Conservation (phyloP, 108 stramenopile species). For the Skeletonema marinoi region DNA sequence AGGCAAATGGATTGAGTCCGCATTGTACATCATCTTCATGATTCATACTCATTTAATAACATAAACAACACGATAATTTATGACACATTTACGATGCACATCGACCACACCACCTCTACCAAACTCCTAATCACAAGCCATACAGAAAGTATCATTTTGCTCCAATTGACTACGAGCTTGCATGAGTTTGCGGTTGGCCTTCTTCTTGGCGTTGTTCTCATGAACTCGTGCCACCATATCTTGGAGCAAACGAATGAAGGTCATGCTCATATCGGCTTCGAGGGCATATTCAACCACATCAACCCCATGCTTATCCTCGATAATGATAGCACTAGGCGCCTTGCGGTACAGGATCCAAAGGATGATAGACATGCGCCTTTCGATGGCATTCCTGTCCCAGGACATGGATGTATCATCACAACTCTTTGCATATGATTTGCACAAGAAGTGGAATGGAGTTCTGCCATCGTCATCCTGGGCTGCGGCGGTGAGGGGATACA, state of each 20-base stretch:
- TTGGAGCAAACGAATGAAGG: slow-evolving; percentile 15
- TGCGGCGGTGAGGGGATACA: slow-evolving; percentile 13
- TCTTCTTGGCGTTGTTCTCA: slow-evolving; percentile 9
- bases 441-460: slow-evolving; percentile 25
- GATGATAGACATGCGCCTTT: slow-evolving; percentile 12
- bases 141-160: background rate
- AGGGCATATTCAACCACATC: slow-evolving; percentile 30
- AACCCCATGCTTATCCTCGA: slow-evolving; percentile 16
- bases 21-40: no score
- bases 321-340: slow-evolving; percentile 17
- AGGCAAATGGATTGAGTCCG: no score
- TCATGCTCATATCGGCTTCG: slow-evolving; percentile 14
- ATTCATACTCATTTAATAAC: no score
- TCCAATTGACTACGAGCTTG: slow-evolving; percentile 8
- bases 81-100: background rate
- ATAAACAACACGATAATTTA: no score
- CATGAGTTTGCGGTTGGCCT: slow-evolving; percentile 8
- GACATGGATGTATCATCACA: background rate
- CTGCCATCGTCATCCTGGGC: slow-evolving; percentile 21
- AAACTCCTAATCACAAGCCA: no score
- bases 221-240: slow-evolving; percentile 16
- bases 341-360: slow-evolving; percentile 25
- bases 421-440: background rate
- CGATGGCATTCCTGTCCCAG: background rate
- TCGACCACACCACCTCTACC: background rate